These are phyloP conservation scores for Crithidia acanthocephali DNA, from an alignment of 208 protist genomes.

Conservation along the genomic window DNA sequence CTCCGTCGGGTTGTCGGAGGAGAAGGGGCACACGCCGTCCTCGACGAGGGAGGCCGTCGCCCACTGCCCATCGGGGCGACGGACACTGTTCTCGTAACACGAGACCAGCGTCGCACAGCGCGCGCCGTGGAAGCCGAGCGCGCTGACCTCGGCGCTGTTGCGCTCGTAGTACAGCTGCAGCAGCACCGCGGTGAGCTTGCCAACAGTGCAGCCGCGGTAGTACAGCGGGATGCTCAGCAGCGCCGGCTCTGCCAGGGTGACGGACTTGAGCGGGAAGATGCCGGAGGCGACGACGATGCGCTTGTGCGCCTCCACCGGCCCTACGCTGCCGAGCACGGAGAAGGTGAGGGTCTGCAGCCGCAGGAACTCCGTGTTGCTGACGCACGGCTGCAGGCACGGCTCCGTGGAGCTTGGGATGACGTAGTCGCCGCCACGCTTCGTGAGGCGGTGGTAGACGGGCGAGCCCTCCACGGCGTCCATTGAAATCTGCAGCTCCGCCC, in stretches of 20 bases:
- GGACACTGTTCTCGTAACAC: slow-evolving; percentile 70
- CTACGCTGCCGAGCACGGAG: slow-evolving; percentile 47
- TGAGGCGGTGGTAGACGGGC: slow-evolving; percentile 31
- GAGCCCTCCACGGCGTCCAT: slow-evolving; percentile 55
- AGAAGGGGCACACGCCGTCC: slow-evolving; percentile 43
- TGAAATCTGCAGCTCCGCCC: slow-evolving; percentile 46
- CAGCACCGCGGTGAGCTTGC: slow-evolving; percentile 43
- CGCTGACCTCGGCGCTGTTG: slow-evolving; percentile 46
- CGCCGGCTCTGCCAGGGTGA: slow-evolving; percentile 41
- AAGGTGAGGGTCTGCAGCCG: slow-evolving; percentile 67
- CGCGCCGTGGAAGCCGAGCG: slow-evolving; percentile 36
- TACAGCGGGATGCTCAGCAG: slow-evolving; percentile 57
- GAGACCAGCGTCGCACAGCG: slow-evolving; percentile 44
- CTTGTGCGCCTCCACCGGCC: slow-evolving; percentile 18
- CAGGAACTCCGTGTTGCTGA: slow-evolving; percentile 57
- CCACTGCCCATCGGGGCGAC: slow-evolving; percentile 36
- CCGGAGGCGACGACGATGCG: slow-evolving; percentile 57
- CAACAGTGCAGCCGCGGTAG: slow-evolving; percentile 57
- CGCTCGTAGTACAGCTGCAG: slow-evolving; percentile 52
- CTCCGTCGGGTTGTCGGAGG: slow-evolving; percentile 30
- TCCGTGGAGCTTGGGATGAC: slow-evolving; percentile 24
- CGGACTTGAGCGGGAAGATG: slow-evolving; percentile 58
- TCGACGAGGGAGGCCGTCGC: slow-evolving; percentile 29
- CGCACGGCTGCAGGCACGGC: slow-evolving; percentile 47
- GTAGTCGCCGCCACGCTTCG: slow-evolving; percentile 33